A percentile compares a stretch with the other conserved stretches of the same genome.
phyloP scores from a whole-genome alignment of 2,329 filamentous ascomycete species.

The Paradendryphiella salina region DNA sequence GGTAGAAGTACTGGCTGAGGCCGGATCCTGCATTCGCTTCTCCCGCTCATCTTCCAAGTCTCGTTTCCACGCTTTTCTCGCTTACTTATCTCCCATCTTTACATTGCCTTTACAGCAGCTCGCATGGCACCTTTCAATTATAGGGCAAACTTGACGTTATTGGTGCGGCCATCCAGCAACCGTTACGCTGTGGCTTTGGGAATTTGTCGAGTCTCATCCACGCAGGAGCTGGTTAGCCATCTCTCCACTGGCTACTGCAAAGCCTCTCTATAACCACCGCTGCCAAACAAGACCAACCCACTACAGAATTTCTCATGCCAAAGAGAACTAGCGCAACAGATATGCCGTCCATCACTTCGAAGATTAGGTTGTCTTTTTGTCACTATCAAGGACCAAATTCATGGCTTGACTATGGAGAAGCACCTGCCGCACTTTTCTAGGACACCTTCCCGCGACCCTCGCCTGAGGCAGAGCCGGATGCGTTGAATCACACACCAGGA shows the following conservation, averaged over 20 bases:
- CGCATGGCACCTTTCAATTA: background rate
- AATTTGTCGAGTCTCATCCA: background rate
- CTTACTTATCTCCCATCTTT: too few relatives aligned
- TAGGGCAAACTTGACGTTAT: background rate
- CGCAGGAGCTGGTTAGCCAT: background rate
- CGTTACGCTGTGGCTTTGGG: background rate
- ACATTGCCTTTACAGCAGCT: too few relatives aligned
- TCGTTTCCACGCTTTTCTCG: too few relatives aligned
- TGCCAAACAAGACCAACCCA: background rate
- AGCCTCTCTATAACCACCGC: background rate
- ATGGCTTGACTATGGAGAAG: background rate
- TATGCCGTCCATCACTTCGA: constrained; percentile 1
- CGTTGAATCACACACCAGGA: background rate
- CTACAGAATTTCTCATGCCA: too few relatives aligned
- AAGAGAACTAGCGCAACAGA: too few relatives aligned
- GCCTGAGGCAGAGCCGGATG: constrained; percentile 13
- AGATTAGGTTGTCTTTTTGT: background rate
- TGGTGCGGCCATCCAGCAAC: background rate
- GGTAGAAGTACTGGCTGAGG: too few relatives aligned
- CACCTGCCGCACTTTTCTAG: background rate
- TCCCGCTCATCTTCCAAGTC: too few relatives aligned
- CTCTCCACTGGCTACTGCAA: background rate
- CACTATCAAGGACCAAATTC: background rate
- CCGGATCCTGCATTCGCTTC: too few relatives aligned
- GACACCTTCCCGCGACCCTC: constrained; percentile 13